A percentile compares a stretch with the other conserved stretches of the same genome.
These are phyloP conservation scores for Nitzschia sp. DNA, from an alignment of 108 stramenopile genomes.

Conservation along the genomic window DNA sequence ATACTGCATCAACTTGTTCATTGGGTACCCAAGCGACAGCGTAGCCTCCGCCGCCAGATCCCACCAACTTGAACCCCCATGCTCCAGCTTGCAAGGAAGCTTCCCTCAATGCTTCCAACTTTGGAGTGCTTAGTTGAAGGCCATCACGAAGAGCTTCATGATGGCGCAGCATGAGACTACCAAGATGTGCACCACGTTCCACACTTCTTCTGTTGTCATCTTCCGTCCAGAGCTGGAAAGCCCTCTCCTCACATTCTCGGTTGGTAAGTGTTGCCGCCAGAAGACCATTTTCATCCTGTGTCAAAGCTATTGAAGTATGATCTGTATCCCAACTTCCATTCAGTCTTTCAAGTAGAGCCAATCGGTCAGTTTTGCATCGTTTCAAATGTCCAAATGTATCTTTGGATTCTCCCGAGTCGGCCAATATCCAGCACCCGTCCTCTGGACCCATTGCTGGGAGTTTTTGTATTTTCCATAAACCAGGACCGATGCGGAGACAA, in stretches of 20 bases:
- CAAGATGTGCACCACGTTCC: slow-evolving; percentile 4
- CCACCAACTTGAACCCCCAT: slow-evolving; percentile 45
- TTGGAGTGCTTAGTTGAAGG: slow-evolving; percentile 26
- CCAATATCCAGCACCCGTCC: slow-evolving; percentile 37
- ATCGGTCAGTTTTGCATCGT: slow-evolving; percentile 37
- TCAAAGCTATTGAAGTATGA: not conserved
- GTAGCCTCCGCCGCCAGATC: slow-evolving; percentile 47
- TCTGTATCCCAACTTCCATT: slow-evolving; percentile 28
- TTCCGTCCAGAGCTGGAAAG: slow-evolving; percentile 27
- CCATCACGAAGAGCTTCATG: slow-evolving; percentile 41
- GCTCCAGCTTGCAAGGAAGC: slow-evolving; percentile 41
- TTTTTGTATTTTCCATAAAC: slow-evolving; percentile 23
- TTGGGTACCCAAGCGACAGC: slow-evolving; percentile 36
- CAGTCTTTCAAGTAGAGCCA: slow-evolving; percentile 26
- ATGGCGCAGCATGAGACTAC: slow-evolving; percentile 28
- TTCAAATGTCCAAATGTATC: slow-evolving; percentile 44
- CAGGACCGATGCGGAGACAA: slow-evolving; percentile 40
- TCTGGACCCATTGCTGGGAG: not conserved
- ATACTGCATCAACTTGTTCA: slow-evolving; percentile 16
- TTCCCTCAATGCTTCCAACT: slow-evolving; percentile 33
- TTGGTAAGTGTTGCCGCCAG: slow-evolving; percentile 33
- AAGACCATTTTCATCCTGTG: slow-evolving; percentile 14
- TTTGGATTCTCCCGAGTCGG: slow-evolving; percentile 41
- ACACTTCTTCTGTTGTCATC: not conserved
- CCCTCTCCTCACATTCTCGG: slow-evolving; percentile 29